A percentile compares a stretch with the other conserved stretches of the same genome.
Conservation (phyloP, 1,139 yeast species). For the Hemisphaericaspora subhashii region DNA sequence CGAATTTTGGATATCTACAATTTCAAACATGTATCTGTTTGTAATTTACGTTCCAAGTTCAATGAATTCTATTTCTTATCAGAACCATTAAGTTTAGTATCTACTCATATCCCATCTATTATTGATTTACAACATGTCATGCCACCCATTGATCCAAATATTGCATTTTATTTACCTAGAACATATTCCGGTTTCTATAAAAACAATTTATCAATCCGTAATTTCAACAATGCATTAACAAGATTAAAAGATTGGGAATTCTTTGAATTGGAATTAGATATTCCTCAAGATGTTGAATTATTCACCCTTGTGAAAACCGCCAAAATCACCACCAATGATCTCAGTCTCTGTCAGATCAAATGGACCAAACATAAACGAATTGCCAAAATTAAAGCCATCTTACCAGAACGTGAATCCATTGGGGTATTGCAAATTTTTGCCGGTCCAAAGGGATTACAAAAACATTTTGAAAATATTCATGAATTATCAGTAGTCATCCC, state of each 20-base stretch:
- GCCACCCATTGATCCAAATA: conserved; percentile 78
- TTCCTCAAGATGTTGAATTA: conserved; percentile 70
- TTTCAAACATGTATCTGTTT: conserved; percentile 36
- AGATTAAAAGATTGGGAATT: conserved; percentile 72
- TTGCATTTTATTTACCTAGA: conserved; percentile 80
- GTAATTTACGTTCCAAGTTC: conserved; percentile 32
- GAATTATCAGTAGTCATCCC: conserved; percentile 79
- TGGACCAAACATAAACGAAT: conserved; percentile 66
- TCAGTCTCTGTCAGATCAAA: conserved; percentile 71
- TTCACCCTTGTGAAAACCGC: conserved; percentile 55
- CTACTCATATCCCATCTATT: conserved; percentile 83
- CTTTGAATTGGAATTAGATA: conserved; percentile 71
- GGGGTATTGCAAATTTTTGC: conserved; percentile 80
- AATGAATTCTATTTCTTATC: conserved; percentile 74
- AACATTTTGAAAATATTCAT: conserved; percentile 59
- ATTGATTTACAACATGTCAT: conserved; percentile 79
- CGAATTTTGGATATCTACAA: conserved; percentile 63
- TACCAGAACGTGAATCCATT: conserved; percentile 65
- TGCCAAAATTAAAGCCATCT: conserved; percentile 76
- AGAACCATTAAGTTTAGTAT: conserved; percentile 71
- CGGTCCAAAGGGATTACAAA: conserved; percentile 63
- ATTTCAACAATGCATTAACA: conserved; percentile 76
- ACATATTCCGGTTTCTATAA: conserved; percentile 78
- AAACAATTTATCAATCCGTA: conserved; percentile 56
- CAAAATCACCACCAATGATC: conserved; percentile 50